A percentile compares a stretch with the other conserved stretches of the same genome.
Evolutionary conservation across 1,284 basidiomycete species (phyloP).

Genomic region (Cryptococcus sp.): DNA sequence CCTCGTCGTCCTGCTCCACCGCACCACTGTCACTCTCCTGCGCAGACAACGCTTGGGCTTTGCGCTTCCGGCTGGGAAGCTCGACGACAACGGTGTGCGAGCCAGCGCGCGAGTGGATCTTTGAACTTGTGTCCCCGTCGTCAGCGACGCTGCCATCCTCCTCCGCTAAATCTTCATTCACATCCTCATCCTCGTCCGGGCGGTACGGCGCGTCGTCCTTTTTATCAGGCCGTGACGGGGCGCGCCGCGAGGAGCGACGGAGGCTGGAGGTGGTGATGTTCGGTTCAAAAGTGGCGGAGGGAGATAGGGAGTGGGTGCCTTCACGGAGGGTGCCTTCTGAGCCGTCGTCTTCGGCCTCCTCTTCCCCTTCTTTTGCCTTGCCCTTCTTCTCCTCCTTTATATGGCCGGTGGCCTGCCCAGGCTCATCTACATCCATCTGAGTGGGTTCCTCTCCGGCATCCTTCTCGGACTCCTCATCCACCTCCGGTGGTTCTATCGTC

Average conservation of each 20-base stretch:
- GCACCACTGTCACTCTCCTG: background rate
- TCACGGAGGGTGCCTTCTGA: background rate
- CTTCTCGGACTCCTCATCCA: background rate
- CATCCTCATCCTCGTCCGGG: constrained; percentile 10
- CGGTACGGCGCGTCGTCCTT: constrained; percentile 13
- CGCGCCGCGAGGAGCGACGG: background rate
- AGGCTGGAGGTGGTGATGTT: background rate
- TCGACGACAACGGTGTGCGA: constrained; percentile 3
- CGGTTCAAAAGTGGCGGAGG: background rate
- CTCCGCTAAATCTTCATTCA: background rate
- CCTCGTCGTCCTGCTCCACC: background rate
- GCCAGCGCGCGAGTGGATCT: background rate
- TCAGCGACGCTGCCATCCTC: too few relatives aligned
- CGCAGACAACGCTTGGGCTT: constrained; percentile 1
- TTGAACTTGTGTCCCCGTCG: background rate
- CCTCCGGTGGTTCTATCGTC: background rate
- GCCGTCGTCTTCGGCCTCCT: background rate
- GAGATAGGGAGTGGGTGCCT: too few relatives aligned
- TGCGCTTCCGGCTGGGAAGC: constrained; percentile 10
- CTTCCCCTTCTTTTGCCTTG: background rate
- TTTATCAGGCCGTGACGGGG: background rate
- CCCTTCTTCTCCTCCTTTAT: background rate
- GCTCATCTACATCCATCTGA: background rate
- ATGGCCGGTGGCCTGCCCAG: background rate
- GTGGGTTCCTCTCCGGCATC: background rate